Conservation (phyloP, 2,329 filamentous ascomycete genomes). For the Phialophora expanda region DNA sequence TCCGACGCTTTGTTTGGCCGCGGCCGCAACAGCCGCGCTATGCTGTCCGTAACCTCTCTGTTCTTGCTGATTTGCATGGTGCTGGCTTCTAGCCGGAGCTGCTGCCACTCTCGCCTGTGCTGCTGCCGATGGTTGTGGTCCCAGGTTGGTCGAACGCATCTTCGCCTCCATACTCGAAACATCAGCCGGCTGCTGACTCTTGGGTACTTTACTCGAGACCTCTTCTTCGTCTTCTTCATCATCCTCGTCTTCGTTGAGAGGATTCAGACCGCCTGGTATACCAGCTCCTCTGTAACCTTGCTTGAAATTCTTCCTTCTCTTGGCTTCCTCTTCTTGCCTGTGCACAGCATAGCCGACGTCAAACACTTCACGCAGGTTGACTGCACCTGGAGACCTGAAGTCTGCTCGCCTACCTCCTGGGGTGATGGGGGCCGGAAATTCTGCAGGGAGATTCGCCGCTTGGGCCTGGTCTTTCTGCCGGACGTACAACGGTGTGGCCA, state of each 20-base stretch:
- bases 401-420: conserved; percentile 71
- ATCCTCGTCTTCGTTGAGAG: conserved; percentile 68
- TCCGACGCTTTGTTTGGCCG: conserved; percentile 80
- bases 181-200: conserved; percentile 62
- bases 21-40: conserved; percentile 79
- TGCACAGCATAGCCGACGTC: conserved; percentile 98
- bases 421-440: conserved; percentile 55
- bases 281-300: conserved; percentile 68
- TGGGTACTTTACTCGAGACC: conserved; percentile 68
- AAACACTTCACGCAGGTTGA: conserved; percentile 96
- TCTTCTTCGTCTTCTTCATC: conserved; percentile 62
- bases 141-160: conserved; percentile 80
- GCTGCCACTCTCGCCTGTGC: conserved; percentile 64
- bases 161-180: conserved; percentile 82
- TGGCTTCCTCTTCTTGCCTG: conserved; percentile 92
- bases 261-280: conserved; percentile 64
- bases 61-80: conserved; percentile 54
- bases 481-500: conserved; percentile 67
- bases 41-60: conserved; percentile 84
- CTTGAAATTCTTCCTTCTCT: conserved; percentile 82
- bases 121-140: conserved; percentile 61
- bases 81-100: conserved; percentile 41
- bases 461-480: conserved; percentile 63
- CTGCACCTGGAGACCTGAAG: conserved; percentile 91
- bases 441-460: conserved; percentile 60